Evolutionary conservation across 164 flowering plant genomes (phyloP).

Genomic region (Kingdonia uniflora): DNA sequence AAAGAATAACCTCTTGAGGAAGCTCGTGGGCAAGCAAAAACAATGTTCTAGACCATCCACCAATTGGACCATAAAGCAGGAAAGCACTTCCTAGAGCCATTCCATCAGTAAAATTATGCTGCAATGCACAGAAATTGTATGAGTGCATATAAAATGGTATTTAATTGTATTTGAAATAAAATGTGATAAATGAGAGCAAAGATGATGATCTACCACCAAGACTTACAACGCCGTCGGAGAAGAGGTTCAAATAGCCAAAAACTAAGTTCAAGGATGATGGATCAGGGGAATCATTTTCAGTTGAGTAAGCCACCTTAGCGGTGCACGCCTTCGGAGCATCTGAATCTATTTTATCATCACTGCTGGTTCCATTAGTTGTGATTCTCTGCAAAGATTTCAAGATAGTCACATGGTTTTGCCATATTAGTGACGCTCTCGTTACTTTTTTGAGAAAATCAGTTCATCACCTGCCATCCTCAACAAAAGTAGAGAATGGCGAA

Average conservation of each 20-base stretch:
- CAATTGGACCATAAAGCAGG: conserved; percentile 86
- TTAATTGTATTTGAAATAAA: too few species aligned
- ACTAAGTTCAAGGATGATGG: conserved; percentile 57
- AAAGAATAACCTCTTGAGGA: conserved; percentile 87
- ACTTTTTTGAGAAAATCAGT: too few species aligned
- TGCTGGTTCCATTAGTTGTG: conserved; percentile 14
- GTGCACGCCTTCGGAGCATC: conserved; percentile 20
- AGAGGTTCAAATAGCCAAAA: conserved; percentile 93
- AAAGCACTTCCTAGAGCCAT: conserved; percentile 99
- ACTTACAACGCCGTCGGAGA: conserved; percentile 98
- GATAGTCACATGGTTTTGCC: too few species aligned
- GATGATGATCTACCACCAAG: conserved; percentile 9
- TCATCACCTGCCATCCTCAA: too few species aligned
- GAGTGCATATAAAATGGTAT: too few species aligned
- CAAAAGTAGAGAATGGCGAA: too few species aligned
- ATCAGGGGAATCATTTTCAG: conserved; percentile 17
- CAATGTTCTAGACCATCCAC: conserved; percentile 96
- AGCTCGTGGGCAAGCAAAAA: conserved; percentile 97
- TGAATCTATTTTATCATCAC: conserved; percentile 22
- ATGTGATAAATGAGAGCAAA: neutral
- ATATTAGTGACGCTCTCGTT: too few species aligned
- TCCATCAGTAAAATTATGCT: conserved; percentile 99
- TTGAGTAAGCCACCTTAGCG: conserved; percentile 3
- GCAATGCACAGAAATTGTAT: conserved; percentile 15
- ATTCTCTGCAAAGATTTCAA: conserved; percentile 46